These are phyloP conservation scores for Scedosporium minutisporum DNA, from an alignment of 2,329 filamentous ascomycete genomes.

Conservation along the genomic window DNA sequence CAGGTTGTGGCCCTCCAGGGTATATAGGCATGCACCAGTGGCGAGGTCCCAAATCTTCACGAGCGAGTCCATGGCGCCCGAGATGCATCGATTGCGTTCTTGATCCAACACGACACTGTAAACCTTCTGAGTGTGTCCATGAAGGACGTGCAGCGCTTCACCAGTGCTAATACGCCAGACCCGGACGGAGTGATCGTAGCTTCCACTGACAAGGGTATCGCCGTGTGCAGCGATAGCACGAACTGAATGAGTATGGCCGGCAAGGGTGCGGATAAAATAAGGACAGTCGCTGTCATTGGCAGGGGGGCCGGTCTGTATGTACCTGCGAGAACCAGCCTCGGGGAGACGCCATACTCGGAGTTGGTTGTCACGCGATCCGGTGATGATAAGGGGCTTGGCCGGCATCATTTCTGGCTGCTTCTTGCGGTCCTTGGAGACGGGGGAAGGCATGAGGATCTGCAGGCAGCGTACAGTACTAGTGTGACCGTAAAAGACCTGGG, in stretches of 20 bases:
- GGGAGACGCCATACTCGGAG: conserved; percentile 91
- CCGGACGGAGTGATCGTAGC: conserved; percentile 88
- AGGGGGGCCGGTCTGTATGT: conserved; percentile 70
- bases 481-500: conserved; percentile 93
- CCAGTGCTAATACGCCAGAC: conserved; percentile 98
- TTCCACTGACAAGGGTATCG: conserved; percentile 93
- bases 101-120: conserved; percentile 95
- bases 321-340: conserved; percentile 63
- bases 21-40: conserved; percentile 75
- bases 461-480: conserved; percentile 94
- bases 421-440: conserved; percentile 61
- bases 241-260: conserved; percentile 85
- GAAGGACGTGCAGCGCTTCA: conserved; percentile 72
- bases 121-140: conserved; percentile 85
- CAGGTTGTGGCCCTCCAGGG: conserved; percentile 83
- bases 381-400: conserved; percentile 91
- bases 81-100: conserved; percentile 88
- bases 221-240: conserved; percentile 91
- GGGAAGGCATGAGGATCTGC: conserved; percentile 82
- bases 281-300: conserved; percentile 73
- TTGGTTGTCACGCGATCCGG: conserved; percentile 88
- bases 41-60: conserved; percentile 97
- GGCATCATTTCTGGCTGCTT: conserved; percentile 81
- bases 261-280: conserved; percentile 82
- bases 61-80: conserved; percentile 94